Evolutionary conservation across 495 filamentous ascomycete genomes (phyloP), one percentile per base, ranked within the genome.

Genomic region (Penicillium maclennaniae): DNA sequence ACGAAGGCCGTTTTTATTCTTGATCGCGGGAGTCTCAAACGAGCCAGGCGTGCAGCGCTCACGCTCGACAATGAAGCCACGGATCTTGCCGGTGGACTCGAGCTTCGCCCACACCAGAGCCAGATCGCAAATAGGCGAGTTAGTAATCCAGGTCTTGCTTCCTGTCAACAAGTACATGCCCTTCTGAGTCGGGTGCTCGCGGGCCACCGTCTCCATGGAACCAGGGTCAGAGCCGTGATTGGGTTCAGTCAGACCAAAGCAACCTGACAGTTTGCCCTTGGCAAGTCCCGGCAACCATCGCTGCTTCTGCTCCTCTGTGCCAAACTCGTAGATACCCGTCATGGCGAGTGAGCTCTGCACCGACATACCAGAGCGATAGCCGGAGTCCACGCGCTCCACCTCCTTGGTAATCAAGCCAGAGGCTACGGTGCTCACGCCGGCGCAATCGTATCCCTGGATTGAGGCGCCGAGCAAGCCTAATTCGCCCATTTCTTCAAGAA

Each of bases 111-210:
- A 98, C 7, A 98, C 88, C 45, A 98, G 71, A 47, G 97, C 71
- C 12, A 98, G 73, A 61, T 98, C 92, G 6, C 91, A 82, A 56
- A 97, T 96, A 25, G 93, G 93, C 10, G 88, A 92, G 75, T 97
- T 98, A 40, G 93, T 97, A 62, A 98, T 98, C 93, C 93, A 98
- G 0, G 95, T 97, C 79, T 98, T 98, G 39, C 89, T 77, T 2
- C 93, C 93, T 39, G 82, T 87, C 28, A 98, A 72, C 31, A 86
- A 78, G 47, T 87, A 88, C 61, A 88, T 87, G 4, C 91, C 92
- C 63, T 89, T 85, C 78, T 95, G 95, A 4, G 81, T 84, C 3
- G 93, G 89, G 68, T 97, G 92, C 44, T 85, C 85, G 56, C 86
- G 87, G 4, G 93, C 93, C 17, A 77, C 80, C 9, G 89, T 90